Conservation (phyloP, 2,329 filamentous ascomycete species). For the Trichophyton mentagrophytes region DNA sequence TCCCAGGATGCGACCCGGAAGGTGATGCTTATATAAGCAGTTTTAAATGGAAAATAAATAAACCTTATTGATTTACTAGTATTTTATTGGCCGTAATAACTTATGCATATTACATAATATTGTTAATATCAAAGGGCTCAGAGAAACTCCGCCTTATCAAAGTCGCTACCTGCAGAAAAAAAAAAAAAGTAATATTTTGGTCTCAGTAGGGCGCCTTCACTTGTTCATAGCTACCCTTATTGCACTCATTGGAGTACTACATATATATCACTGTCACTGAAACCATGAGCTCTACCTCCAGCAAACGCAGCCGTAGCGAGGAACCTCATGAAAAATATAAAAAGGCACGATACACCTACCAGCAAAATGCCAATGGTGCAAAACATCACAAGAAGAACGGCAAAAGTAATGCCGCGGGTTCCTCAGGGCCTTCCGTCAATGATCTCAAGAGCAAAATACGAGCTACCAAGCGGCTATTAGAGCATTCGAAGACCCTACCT, state of each 20-base stretch:
- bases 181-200: not conserved
- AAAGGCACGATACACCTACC: conserved; percentile 5
- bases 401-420: not conserved
- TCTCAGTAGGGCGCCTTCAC: not conserved
- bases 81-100: no score
- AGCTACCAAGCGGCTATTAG: conserved; percentile 42
- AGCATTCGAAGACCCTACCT: conserved; percentile 32
- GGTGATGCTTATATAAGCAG: no score
- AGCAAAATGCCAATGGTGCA: not conserved
- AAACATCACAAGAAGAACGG: not conserved
- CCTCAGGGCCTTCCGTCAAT: conserved; percentile 27
- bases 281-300: not conserved
- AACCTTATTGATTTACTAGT: no score
- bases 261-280: not conserved
- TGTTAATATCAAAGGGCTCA: not conserved
- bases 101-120: no score
- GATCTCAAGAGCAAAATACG: conserved; percentile 45
- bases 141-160: not conserved
- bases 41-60: no score
- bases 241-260: not conserved
- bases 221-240: not conserved
- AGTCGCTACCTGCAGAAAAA: not conserved
- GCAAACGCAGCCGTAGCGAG: not conserved
- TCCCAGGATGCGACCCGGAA: no score
- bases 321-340: conserved; percentile 4